Base-by-base conservation (phyloP, 129 eudicot species). In the Pittosporum tobira region DNA sequence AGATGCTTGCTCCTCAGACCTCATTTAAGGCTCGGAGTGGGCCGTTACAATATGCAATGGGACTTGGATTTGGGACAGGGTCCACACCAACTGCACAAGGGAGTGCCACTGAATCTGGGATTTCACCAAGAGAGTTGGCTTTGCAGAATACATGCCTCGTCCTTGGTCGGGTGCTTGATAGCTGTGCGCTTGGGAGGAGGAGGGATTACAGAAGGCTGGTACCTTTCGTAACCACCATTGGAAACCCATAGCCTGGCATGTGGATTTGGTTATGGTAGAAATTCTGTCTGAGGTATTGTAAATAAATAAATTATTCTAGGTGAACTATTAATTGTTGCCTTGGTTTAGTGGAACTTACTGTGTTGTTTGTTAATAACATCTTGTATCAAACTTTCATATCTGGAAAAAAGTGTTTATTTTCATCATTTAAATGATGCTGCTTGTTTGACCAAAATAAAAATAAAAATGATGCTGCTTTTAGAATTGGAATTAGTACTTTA, bases 1-100 rank as follows among this genome's bases (percentile, higher is more conserved):
- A 91, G 81, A 49, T 83, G 51, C 77, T 87, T 31, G 81, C 76
- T 54, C 96, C 99, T 29, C 96, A 91, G 68, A 78, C 88, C 19
- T 87, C 96, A 3, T 91, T 91, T 23, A 91, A 91, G 80, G 96
- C 90, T 43, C 84, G 96, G 6, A 91, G 99, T 70, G 99, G 96
- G 30, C 99, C 94, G 0, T 51, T 91, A 48, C 99, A 88, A 28
- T 85, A 73, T 67, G 94, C 84, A 25, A 69, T 76, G 74, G 94
- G 87, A 8, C 42, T 88, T 2, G 97, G 94, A 37, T 78, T 71
- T 22, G 89, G 89, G 40, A 21, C 73, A 0, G 90, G 82, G 53
- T 73, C 81, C 26, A 63, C 65, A 42, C 60, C 60, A 26, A 61
- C 62, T 26, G 90, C 69, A 49, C 85, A 74, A 42, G 79, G 52